A percentile compares a stretch with the other conserved stretches of the same genome.
These are phyloP conservation scores for Gryganskiella cystojenkinii DNA, from an alignment of 192 early-diverging fungal species.

Conservation along the genomic window DNA sequence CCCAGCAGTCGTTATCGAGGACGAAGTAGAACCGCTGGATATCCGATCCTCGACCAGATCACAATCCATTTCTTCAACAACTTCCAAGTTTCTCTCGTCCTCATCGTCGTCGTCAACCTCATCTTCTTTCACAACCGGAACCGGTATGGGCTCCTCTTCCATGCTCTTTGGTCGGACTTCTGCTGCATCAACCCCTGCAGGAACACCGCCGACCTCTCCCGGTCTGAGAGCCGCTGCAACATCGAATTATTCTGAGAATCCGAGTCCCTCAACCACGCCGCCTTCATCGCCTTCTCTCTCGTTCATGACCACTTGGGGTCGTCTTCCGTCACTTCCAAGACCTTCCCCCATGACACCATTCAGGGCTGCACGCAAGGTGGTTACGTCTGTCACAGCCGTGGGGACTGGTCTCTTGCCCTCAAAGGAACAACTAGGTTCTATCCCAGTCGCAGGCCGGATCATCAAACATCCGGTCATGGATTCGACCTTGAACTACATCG, in stretches of 20 bases:
- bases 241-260: background rate
- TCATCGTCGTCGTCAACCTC: background rate
- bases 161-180: constrained; percentile 33
- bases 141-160: background rate
- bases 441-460: constrained; percentile 48
- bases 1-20: constrained; percentile 14
- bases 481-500: constrained; percentile 46
- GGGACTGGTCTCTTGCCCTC: constrained; percentile 44
- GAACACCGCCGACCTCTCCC: constrained; percentile 45
- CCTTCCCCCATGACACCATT: constrained; percentile 44
- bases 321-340: constrained; percentile 35
- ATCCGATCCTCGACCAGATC: background rate
- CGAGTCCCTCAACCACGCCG: constrained; percentile 38
- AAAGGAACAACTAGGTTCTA: constrained; percentile 46
- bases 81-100: background rate
- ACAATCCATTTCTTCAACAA: background rate
- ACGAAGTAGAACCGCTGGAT: constrained; percentile 36
- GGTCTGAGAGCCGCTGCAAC: constrained; percentile 16
- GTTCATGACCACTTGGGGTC: constrained; percentile 28
- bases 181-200: constrained; percentile 16
- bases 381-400: constrained; percentile 40
- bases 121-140: background rate
- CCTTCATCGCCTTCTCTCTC: constrained; percentile 41
- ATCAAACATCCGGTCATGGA: constrained; percentile 51
- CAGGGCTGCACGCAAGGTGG: constrained; percentile 37